Conservation (phyloP, 768 basidiomycete species). For the Lactarius deliciosus region DNA sequence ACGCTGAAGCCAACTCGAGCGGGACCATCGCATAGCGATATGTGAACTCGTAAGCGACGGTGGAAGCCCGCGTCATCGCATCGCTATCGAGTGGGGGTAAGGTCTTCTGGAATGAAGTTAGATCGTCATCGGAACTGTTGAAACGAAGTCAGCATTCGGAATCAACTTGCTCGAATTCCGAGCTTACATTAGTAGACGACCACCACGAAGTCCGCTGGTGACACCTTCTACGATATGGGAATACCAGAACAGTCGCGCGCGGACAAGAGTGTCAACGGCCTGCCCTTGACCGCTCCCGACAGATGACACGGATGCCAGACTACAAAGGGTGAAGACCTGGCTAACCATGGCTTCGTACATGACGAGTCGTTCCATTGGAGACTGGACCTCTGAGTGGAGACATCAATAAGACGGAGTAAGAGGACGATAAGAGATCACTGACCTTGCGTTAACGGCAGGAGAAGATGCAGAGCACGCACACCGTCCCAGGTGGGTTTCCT, state of each 20-base stretch:
- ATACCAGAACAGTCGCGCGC: constrained; percentile 88
- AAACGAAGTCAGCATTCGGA: constrained; percentile 17
- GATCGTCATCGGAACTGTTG: constrained; percentile 72
- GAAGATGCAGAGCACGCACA: constrained; percentile 71
- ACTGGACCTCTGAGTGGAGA: constrained; percentile 41
- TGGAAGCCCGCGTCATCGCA: constrained; percentile 38
- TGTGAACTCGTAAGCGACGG: constrained; percentile 49
- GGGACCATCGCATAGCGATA: constrained; percentile 67
- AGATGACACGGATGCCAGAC: constrained; percentile 46
- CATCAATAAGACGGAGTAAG: constrained; percentile 17
- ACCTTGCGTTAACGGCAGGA: constrained; percentile 87
- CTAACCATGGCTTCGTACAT: constrained; percentile 82
- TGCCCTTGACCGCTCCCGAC: constrained; percentile 50
- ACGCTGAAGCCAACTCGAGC: constrained; percentile 71
- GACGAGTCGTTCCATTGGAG: constrained; percentile 48
- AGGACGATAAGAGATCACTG: constrained; percentile 29
- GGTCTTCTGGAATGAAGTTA: constrained; percentile 66
- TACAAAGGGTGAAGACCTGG: constrained; percentile 79
- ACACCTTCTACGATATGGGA: constrained; percentile 84
- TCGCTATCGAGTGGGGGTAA: constrained; percentile 35
- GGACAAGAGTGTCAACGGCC: constrained; percentile 58
- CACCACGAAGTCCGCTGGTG: constrained; percentile 78
- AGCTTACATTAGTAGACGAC: constrained; percentile 75
- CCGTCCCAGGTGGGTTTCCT: constrained; percentile 87
- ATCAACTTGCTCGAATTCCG: not conserved